These are phyloP conservation scores for Forsythia viridissima DNA, from an alignment of 257 asterid genomes.

Conservation along the genomic window DNA sequence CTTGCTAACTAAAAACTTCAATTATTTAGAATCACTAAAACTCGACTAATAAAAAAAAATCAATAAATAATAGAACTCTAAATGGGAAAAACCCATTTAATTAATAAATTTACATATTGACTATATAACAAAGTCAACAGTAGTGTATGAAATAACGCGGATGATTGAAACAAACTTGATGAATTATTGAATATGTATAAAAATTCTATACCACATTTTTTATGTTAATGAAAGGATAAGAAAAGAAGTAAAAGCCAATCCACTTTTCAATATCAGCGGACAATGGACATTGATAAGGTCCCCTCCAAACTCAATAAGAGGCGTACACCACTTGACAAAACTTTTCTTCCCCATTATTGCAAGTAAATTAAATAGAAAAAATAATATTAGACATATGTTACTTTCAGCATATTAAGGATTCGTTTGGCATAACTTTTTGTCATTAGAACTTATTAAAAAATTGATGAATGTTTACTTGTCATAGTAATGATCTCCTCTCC, in stretches of 20 bases:
- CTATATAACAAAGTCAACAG: not conserved
- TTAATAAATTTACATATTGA: too few relatives aligned
- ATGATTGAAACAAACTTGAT: not conserved
- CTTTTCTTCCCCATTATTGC: not conserved
- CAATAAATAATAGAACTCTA: too few relatives aligned
- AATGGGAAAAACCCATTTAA: too few relatives aligned
- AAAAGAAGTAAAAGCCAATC: constrained; percentile 17
- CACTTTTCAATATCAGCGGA: not conserved
- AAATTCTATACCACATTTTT: not conserved
- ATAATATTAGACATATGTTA: too few relatives aligned
- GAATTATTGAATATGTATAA: not conserved
- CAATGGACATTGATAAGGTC: not conserved
- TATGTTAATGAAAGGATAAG: not conserved
- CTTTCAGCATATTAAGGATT: too few relatives aligned
- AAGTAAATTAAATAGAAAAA: not conserved
- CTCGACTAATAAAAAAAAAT: too few relatives aligned
- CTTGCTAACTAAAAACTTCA: too few relatives aligned
- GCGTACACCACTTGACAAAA: constrained; percentile 15
- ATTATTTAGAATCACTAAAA: too few relatives aligned
- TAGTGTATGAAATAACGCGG: not conserved
- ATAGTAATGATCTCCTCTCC: too few relatives aligned
- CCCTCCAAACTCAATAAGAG: not conserved
- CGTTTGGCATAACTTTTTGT: too few relatives aligned
- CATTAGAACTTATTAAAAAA: too few relatives aligned
- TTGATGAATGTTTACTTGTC: too few relatives aligned